Evolutionary conservation across 768 basidiomycete species (phyloP).

Genomic region (Candolleomyces aberdarensis): DNA sequence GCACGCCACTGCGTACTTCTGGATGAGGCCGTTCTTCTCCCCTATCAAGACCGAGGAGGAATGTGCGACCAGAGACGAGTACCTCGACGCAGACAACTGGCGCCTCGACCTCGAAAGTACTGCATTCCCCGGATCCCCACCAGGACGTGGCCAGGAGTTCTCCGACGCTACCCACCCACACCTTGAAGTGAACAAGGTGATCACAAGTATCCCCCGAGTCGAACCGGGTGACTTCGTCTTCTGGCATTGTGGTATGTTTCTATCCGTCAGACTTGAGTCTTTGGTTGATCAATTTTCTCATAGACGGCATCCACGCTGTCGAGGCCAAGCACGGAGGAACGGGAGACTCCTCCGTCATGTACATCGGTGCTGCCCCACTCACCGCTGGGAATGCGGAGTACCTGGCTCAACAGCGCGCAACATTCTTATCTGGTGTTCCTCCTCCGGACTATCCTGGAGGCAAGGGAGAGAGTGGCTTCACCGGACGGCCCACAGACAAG

Average conservation of each 20-base stretch:
- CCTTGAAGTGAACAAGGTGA: constrained; percentile 49
- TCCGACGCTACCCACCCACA: constrained; percentile 53
- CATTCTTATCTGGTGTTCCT: constrained; percentile 46
- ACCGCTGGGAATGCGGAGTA: constrained; percentile 48
- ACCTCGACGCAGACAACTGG: constrained; percentile 52
- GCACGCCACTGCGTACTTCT: constrained; percentile 50
- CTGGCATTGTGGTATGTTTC: not conserved
- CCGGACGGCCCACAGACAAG: constrained; percentile 31
- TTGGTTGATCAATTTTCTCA: constrained; percentile 11
- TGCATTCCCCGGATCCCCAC: constrained; percentile 51
- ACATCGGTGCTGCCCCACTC: constrained; percentile 53
- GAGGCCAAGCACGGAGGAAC: constrained; percentile 44
- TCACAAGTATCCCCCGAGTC: constrained; percentile 57
- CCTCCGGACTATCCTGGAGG: constrained; percentile 57
- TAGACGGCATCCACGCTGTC: constrained; percentile 55
- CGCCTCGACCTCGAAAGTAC: constrained; percentile 46
- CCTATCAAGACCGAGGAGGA: constrained; percentile 18
- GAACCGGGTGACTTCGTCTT: constrained; percentile 62
- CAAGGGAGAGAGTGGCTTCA: constrained; percentile 44
- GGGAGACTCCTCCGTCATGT: constrained; percentile 52
- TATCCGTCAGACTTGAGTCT: not conserved
- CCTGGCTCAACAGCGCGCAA: constrained; percentile 45
- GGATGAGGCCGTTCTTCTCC: constrained; percentile 67
- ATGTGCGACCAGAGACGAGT: constrained; percentile 6
- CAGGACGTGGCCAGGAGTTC: constrained; percentile 55